phyloP scores from a whole-genome alignment of 345 rosid genomes.

The Lepidium aucheri region DNA sequence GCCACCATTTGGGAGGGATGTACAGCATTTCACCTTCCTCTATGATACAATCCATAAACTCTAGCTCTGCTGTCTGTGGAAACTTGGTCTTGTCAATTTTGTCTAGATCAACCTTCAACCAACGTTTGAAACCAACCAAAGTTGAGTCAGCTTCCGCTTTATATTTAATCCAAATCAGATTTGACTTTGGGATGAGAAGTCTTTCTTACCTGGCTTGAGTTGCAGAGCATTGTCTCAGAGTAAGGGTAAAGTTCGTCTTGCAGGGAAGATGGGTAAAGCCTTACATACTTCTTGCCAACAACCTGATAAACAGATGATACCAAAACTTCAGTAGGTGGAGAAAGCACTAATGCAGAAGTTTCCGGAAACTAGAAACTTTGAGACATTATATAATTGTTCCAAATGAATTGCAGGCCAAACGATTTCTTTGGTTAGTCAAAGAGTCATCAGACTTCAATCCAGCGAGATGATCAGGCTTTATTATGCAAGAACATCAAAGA shows the following conservation, averaged over 20 bases:
- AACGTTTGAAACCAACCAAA: not conserved
- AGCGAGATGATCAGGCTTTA: slow-evolving; percentile 8
- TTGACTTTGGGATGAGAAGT: not conserved
- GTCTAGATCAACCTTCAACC: slow-evolving; percentile 87
- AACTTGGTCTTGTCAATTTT: slow-evolving; percentile 47
- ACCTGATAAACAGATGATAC: slow-evolving; percentile 39
- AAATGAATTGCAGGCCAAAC: slow-evolving; percentile 10
- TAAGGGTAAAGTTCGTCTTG: slow-evolving; percentile 77
- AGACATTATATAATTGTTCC: not conserved
- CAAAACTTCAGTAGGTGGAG: slow-evolving; percentile 2
- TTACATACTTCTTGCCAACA: slow-evolving; percentile 82
- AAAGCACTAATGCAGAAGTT: not conserved
- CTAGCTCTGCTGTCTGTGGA: slow-evolving; percentile 55
- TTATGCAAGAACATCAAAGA: slow-evolving; percentile 24
- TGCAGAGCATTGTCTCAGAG: slow-evolving; percentile 76
- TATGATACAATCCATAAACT: slow-evolving; percentile 76
- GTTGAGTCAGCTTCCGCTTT: not conserved
- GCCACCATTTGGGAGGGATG: slow-evolving; percentile 99
- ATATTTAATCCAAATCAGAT: not conserved
- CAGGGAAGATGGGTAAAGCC: slow-evolving; percentile 70
- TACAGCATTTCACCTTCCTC: slow-evolving; percentile 98
- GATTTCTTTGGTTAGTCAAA: slow-evolving; percentile 23
- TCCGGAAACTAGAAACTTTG: not conserved
- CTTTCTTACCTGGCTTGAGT: slow-evolving; percentile 84
- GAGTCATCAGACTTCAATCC: slow-evolving; percentile 29